Percentiles rank a stretch among this genome's conserved stretches.
Conservation (phyloP, 331 rosid species). For the Malus hybrid region DNA sequence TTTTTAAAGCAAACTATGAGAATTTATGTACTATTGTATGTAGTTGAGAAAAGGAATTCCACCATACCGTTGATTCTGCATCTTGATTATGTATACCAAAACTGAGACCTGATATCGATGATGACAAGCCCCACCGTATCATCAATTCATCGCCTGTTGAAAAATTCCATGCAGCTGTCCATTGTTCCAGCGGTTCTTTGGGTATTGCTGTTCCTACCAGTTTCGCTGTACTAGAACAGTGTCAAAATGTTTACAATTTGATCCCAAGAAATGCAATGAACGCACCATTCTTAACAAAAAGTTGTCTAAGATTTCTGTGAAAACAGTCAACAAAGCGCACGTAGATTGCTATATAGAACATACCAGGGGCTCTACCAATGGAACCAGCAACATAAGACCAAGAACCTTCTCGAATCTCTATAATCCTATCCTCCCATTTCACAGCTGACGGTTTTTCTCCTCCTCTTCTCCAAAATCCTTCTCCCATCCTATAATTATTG, state of each 20-base stretch:
- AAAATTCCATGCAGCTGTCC: constrained; percentile 65
- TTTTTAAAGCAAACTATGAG: constrained; percentile 10
- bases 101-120: constrained; percentile 44
- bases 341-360: constrained; percentile 19
- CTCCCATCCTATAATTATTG: constrained; percentile 58
- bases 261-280: background rate
- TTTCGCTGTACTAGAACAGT: constrained; percentile 78
- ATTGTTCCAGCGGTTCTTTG: constrained; percentile 57
- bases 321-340: background rate
- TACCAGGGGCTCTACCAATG: constrained; percentile 86
- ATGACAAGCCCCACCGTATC: constrained; percentile 51
- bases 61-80: constrained; percentile 52
- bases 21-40: background rate
- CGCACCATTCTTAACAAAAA: no score
- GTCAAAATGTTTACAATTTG: constrained; percentile 22
- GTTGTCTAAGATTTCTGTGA: background rate
- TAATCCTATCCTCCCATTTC: constrained; percentile 84
- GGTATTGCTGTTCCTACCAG: constrained; percentile 85
- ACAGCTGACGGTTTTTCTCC: constrained; percentile 65
- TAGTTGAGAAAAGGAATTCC: constrained; percentile 2
- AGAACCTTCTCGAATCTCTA: constrained; percentile 87
- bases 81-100: constrained; percentile 45
- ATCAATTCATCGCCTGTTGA: constrained; percentile 76
- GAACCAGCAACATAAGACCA: constrained; percentile 89
- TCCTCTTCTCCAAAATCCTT: constrained; percentile 97